A percentile compares a stretch with the other conserved stretches of the same genome.
These are phyloP conservation scores for Mycena olivaceomarginata DNA, from an alignment of 768 basidiomycete genomes.

Conservation along the genomic window DNA sequence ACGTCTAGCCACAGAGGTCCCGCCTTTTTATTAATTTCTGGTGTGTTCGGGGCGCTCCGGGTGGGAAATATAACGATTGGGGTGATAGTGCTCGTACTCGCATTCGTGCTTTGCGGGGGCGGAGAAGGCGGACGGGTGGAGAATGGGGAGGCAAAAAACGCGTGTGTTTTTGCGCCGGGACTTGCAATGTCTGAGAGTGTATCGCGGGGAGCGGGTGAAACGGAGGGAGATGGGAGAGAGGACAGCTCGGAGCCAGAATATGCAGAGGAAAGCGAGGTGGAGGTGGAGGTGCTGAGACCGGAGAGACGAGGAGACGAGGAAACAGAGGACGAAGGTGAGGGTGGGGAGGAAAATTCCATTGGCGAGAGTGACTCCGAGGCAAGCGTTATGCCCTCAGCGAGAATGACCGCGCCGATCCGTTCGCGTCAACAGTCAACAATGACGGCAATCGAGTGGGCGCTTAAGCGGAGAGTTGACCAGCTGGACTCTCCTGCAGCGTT, in stretches of 20 bases:
- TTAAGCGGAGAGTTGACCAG: not conserved
- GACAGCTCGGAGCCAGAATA: conserved; percentile 44
- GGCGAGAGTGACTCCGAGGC: conserved; percentile 12
- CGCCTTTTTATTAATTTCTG: conserved; percentile 25
- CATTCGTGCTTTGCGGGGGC: conserved; percentile 48
- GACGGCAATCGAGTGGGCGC: conserved; percentile 13
- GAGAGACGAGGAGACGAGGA: conserved; percentile 45
- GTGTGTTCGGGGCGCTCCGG: conserved; percentile 24
- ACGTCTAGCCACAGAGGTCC: conserved; percentile 38
- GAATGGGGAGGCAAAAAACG: conserved; percentile 69
- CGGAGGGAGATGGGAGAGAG: conserved; percentile 42
- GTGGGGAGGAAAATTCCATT: conserved; percentile 41
- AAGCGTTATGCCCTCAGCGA: not conserved
- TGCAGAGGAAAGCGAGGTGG: conserved; percentile 42
- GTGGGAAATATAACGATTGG: conserved; percentile 43
- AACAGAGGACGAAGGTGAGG: conserved; percentile 44
- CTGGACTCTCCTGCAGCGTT: not conserved
- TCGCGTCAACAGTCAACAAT: conserved; percentile 15
- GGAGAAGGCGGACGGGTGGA: conserved; percentile 61
- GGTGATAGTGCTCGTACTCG: conserved; percentile 43
- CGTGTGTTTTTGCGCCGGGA: conserved; percentile 64
- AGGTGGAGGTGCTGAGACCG: conserved; percentile 42
- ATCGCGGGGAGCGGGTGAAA: conserved; percentile 40
- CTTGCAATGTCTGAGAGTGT: conserved; percentile 35
- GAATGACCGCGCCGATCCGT: conserved; percentile 7